Base-by-base conservation (phyloP, 768 basidiomycete genomes). In the Lentinula boryana region DNA sequence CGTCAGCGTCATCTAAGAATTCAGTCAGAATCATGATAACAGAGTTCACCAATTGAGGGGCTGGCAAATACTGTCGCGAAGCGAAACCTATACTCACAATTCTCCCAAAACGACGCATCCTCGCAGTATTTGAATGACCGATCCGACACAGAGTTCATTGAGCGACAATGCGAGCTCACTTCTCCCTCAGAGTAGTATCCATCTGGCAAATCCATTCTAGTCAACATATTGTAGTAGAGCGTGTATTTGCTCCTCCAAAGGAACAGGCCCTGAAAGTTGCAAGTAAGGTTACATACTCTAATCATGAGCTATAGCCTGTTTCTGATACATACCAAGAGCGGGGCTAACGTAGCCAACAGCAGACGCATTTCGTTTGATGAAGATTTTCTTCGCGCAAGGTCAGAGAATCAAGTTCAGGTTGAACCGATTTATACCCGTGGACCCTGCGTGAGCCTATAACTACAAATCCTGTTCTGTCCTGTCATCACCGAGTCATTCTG, bases 51-150 rank as follows among this genome's bases (percentile, higher is more conserved):
- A 27, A 27, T 27, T 27, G 27, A 27, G 27, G 27, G 27, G 4
- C 27, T 27, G 27, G 3, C 27, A 27, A 27, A 3, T 2, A 27
- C 4, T 27, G 27, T 27, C 4, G 13, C 36, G 36, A 13, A 38
- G 36, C 36, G 3, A 68, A 21, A 41, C 18, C n/a, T 23, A 27
- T 48, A 48, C 46, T 48, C 21, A 48, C 46, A 48, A 48, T 48
- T 21, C 61, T 88, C 85, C 88, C 88, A 90, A 61, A 85, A 83
- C 2, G 75, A 71, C 33, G 76, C 82, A 65, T 90, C 88, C 67
- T 90, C 89, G 68, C 89, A 90, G 65, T 72, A 81, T 58, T 75
- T 76, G 63, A 80, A 73, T 10, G 68, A 70, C 56, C 79, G 69
- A 61, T 74, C 69, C 12, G 63, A 60, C 7, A 70, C 69, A 32